A percentile compares a stretch with the other conserved stretches of the same genome.
Conservation (phyloP, 2,329 filamentous ascomycete genomes). For the Venturia aucupariae region DNA sequence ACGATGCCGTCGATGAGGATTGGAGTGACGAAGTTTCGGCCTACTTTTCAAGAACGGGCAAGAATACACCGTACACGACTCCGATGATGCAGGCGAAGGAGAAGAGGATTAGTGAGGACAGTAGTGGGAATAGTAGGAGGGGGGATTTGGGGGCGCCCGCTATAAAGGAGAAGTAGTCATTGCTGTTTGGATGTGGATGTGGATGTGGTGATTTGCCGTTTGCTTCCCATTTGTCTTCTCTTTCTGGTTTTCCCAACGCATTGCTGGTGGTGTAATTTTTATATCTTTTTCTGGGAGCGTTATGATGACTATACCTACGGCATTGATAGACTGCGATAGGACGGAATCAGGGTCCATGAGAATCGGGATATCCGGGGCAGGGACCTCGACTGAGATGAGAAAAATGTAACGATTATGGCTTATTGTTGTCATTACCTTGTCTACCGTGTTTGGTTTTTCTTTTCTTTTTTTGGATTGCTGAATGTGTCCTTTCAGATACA, state of each 20-base stretch:
- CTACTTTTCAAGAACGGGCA: constrained; percentile 11
- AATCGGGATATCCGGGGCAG: too few relatives aligned
- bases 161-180: not conserved
- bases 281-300: not conserved
- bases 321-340: not conserved
- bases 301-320: not conserved
- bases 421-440: too few relatives aligned
- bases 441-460: too few relatives aligned
- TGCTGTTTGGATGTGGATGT: too few relatives aligned
- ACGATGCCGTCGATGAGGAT: constrained; percentile 24
- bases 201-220: not conserved
- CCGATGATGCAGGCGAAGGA: constrained; percentile 11
- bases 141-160: not conserved
- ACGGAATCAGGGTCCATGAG: too few relatives aligned
- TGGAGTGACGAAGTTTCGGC: constrained; percentile 10
- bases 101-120: constrained; percentile 10
- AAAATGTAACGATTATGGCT: too few relatives aligned
- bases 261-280: too few relatives aligned
- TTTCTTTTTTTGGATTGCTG: too few relatives aligned
- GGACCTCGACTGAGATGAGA: too few relatives aligned
- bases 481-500: too few relatives aligned
- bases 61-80: constrained; percentile 5
- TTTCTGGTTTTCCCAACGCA: not conserved
- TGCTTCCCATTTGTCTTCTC: not conserved
- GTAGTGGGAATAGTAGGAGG: not conserved